Evolutionary conservation across 495 filamentous ascomycete species (phyloP).

Genomic region (Aspergillus saccharolyticus): DNA sequence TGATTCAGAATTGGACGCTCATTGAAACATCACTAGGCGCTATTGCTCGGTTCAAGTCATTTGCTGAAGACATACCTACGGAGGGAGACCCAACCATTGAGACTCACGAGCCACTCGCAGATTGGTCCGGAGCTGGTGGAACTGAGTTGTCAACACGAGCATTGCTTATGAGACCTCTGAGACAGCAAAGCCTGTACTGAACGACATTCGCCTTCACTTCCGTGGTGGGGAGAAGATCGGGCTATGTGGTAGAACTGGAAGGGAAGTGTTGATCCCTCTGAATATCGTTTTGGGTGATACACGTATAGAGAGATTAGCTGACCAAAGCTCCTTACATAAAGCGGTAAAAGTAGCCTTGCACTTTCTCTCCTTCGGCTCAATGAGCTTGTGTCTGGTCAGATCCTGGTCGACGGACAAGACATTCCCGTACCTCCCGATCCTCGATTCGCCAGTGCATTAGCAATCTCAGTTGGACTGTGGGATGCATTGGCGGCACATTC

Average conservation of each 20-base stretch:
- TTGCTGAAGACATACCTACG: slow-evolving; percentile 26
- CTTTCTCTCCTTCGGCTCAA: slow-evolving; percentile 54
- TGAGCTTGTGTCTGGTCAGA: slow-evolving; percentile 41
- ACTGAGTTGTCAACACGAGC: slow-evolving; percentile 64
- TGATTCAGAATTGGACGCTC: slow-evolving; percentile 25
- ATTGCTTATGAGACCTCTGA: slow-evolving; percentile 65
- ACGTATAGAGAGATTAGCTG: no score
- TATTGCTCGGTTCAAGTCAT: slow-evolving; percentile 26
- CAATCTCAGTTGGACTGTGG: slow-evolving; percentile 42
- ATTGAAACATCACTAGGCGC: slow-evolving; percentile 29
- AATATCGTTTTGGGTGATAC: no score
- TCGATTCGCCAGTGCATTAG: slow-evolving; percentile 47
- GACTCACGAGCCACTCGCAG: slow-evolving; percentile 4
- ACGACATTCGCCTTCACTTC: slow-evolving; percentile 41
- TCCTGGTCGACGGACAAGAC: slow-evolving; percentile 52
- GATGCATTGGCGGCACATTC: neutral
- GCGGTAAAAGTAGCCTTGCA: slow-evolving; percentile 58
- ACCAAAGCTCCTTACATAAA: slow-evolving; percentile 10
- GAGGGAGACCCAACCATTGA: slow-evolving; percentile 20
- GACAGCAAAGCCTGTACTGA: slow-evolving; percentile 44
- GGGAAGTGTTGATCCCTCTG: slow-evolving; percentile 9
- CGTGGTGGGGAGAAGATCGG: slow-evolving; percentile 47
- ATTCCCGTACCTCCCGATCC: slow-evolving; percentile 44
- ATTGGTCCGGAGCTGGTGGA: slow-evolving; percentile 71
- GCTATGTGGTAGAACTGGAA: slow-evolving; percentile 37